phyloP scores from a whole-genome alignment of 352 stramenopile genomes.

The Detonula confervacea region DNA sequence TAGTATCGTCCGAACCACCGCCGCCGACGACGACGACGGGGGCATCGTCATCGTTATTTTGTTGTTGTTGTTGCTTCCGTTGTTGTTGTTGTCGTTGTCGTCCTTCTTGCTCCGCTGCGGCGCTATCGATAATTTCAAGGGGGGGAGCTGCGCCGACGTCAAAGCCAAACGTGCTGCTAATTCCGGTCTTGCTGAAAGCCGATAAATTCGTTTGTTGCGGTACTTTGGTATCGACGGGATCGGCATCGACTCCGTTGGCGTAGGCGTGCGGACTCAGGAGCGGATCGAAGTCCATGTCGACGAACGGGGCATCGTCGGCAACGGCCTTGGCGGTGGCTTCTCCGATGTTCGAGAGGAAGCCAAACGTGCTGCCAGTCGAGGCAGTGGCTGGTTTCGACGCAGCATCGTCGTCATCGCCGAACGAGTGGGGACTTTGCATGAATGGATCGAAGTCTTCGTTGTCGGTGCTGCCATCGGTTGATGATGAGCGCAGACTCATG shows the following conservation, averaged over 20 bases:
- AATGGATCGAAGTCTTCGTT: slow-evolving; percentile 18
- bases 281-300: slow-evolving; percentile 63
- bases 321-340: not conserved
- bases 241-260: slow-evolving; percentile 55
- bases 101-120: too few species aligned
- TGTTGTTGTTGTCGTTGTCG: too few species aligned
- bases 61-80: too few species aligned
- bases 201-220: too few species aligned
- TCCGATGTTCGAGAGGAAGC: slow-evolving; percentile 1
- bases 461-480: not conserved
- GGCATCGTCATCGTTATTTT: not conserved
- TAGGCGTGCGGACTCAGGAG: slow-evolving; percentile 74
- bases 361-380: not conserved
- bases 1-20: not conserved
- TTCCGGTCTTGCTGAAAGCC: too few species aligned
- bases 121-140: too few species aligned
- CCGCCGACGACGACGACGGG: too few species aligned
- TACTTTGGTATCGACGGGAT: not conserved
- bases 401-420: slow-evolving; percentile 3
- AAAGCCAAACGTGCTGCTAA: too few species aligned
- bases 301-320: not conserved
- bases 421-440: slow-evolving; percentile 21
- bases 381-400: not conserved
- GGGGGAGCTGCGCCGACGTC: too few species aligned
- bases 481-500: not conserved